Evolutionary conservation across 331 rosid genomes (phyloP), one percentile per base, ranked within the genome.

Genomic region (Malus hybrid): DNA sequence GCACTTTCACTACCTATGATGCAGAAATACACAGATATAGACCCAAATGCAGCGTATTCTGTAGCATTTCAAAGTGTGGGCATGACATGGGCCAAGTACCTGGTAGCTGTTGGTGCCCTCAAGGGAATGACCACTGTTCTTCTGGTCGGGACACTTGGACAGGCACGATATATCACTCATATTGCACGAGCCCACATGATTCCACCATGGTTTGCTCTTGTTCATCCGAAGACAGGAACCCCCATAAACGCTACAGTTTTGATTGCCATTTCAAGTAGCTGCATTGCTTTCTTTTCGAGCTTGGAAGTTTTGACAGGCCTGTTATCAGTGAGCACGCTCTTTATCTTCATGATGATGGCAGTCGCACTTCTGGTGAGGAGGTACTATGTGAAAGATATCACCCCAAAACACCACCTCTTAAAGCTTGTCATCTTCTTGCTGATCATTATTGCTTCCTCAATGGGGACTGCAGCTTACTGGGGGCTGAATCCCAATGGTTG

Each of bases 141-240:
- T 22, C 24, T 22, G 24, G 24, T 22, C 24, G 24, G 24, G 24
- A 22, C 24, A 22, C 24, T 22, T 22, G 24, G 24, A 22, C 24
- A 22, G 24, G 24, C 24, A 22, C 24, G 24, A 22, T 22, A 22
- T 22, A 22, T 22, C 24, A 22, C 24, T 22, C 24, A 22, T 22
- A 22, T 22, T 22, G 24, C 24, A 22, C 24, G 24, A 22, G 24
- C 24, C 24, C 24, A 22, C 24, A 22, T 22, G 24, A 22, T 22
- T 22, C 24, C 96, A 3, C 97, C 93, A 54, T 90, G 87, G 90
- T 88, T 92, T 84, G 88, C 96, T 36, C 96, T 85, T 61, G 97
- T 90, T 5, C 96, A 90, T 27, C 92, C 96, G 5, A 86, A 88
- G 74, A 88, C 96, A 28, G 91, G 92, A 83, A 90, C 96, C 6